Evolutionary conservation across 495 filamentous ascomycete species (phyloP).

Genomic region (Hapsidospora chrysogenum): DNA sequence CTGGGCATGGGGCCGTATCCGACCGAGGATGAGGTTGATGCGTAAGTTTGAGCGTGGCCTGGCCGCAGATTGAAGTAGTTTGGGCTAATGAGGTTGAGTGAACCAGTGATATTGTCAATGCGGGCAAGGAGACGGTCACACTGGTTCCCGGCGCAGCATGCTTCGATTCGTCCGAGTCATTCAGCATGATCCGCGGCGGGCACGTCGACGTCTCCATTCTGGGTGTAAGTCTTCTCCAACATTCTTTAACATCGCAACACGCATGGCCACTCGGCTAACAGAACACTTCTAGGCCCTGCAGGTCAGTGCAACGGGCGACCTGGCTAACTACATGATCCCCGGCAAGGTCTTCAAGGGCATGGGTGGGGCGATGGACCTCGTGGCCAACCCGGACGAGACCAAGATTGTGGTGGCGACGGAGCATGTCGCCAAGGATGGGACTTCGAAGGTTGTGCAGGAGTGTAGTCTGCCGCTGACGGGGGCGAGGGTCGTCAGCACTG

Average conservation of each 20-base stretch:
- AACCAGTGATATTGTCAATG: constrained; percentile 47
- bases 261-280: too few relatives aligned
- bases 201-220: constrained; percentile 44
- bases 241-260: too few relatives aligned
- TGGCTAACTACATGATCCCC: constrained; percentile 50
- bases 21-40: constrained; percentile 30
- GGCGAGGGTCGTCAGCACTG: constrained; percentile 30
- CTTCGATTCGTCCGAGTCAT: constrained; percentile 42
- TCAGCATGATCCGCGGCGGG: constrained; percentile 44
- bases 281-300: too few relatives aligned
- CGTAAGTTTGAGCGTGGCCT: too few relatives aligned
- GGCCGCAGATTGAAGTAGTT: too few relatives aligned
- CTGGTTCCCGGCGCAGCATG: constrained; percentile 37
- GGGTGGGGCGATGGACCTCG: constrained; percentile 47
- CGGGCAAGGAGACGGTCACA: constrained; percentile 45
- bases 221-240: too few relatives aligned
- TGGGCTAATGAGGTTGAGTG: too few relatives aligned
- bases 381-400: constrained; percentile 40
- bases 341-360: constrained; percentile 50
- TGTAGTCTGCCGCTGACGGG: constrained; percentile 42
- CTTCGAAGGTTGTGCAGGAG: constrained; percentile 39
- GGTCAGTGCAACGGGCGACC: constrained; percentile 38
- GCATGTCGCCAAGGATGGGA: constrained; percentile 43
- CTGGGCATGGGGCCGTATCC: constrained; percentile 50
- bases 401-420: constrained; percentile 47